Percentiles rank a stretch among this genome's conserved stretches.
Evolutionary conservation across 1,284 basidiomycete genomes (phyloP).

Genomic region (Athelia psychrophila): DNA sequence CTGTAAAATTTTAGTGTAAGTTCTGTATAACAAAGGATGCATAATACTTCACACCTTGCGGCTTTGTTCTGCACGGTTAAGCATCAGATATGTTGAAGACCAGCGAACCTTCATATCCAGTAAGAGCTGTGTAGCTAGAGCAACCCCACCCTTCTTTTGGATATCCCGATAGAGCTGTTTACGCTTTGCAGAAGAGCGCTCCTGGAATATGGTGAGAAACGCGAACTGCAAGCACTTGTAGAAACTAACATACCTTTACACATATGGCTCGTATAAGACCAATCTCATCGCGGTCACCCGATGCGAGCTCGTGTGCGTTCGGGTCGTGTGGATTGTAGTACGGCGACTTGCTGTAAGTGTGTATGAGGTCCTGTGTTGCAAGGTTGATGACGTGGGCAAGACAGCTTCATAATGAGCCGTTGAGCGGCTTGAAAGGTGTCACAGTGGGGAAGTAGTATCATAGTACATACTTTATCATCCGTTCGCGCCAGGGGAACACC

Average conservation of each 20-base stretch:
- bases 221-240: conserved; percentile 1
- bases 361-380: conserved; percentile 30
- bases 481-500: conserved; percentile 11
- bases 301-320: conserved; percentile 12
- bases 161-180: conserved; percentile 26
- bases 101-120: conserved; percentile 39
- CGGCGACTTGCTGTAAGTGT: conserved; percentile 23
- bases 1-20: conserved; percentile 13
- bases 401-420: conserved; percentile 21
- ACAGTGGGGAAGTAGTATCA: not conserved
- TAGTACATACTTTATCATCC: conserved; percentile 19
- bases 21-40: not conserved
- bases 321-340: conserved; percentile 22
- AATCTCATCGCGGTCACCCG: conserved; percentile 21
- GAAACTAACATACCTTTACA: conserved; percentile 25
- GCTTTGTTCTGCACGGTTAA: conserved; percentile 20
- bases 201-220: conserved; percentile 15
- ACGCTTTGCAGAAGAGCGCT: conserved; percentile 28
- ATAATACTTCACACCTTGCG: conserved; percentile 13
- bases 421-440: not conserved
- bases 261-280: conserved; percentile 25
- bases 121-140: conserved; percentile 17
- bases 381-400: conserved; percentile 37
- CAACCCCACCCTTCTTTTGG: conserved; percentile 12
- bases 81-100: conserved; percentile 39